phyloP scores from a whole-genome alignment of 2,329 filamentous ascomycete genomes.

The Pseudogymnoascus sp. region DNA sequence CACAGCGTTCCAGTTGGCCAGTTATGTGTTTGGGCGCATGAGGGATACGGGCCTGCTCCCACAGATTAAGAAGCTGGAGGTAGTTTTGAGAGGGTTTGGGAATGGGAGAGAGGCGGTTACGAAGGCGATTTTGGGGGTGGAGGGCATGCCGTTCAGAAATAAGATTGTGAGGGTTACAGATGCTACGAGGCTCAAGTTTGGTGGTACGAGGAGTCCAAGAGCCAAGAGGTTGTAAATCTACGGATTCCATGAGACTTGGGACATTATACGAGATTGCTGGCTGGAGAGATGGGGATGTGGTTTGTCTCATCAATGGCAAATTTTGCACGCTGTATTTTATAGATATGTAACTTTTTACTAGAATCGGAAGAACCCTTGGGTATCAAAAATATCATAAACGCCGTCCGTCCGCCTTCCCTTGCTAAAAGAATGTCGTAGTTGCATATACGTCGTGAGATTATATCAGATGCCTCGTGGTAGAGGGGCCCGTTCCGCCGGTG shows the following conservation, averaged over 20 bases:
- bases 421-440: background rate
- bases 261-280: background rate
- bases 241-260: slow-evolving; percentile 11
- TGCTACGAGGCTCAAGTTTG: slow-evolving; percentile 87
- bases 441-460: background rate
- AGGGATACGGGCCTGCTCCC: slow-evolving; percentile 71
- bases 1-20: slow-evolving; percentile 80
- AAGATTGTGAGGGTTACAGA: slow-evolving; percentile 77
- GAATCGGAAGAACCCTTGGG: slow-evolving; percentile 6
- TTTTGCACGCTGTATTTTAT: slow-evolving; percentile 5
- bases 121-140: slow-evolving; percentile 80
- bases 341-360: slow-evolving; percentile 6
- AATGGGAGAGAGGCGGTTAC: slow-evolving; percentile 77
- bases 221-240: slow-evolving; percentile 66
- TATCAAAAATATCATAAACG: slow-evolving; percentile 8
- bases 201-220: slow-evolving; percentile 78
- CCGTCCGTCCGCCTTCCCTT: background rate
- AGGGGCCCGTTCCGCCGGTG: slow-evolving; percentile 46
- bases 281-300: background rate
- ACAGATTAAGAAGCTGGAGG: slow-evolving; percentile 68
- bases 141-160: slow-evolving; percentile 66
- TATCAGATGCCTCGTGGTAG: slow-evolving; percentile 16
- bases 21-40: slow-evolving; percentile 75
- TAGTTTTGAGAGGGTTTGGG: slow-evolving; percentile 80
- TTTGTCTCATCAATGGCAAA: slow-evolving; percentile 2